phyloP scores from a whole-genome alignment of 2,329 filamentous ascomycete genomes.

The Tolypocladium inflatum region DNA sequence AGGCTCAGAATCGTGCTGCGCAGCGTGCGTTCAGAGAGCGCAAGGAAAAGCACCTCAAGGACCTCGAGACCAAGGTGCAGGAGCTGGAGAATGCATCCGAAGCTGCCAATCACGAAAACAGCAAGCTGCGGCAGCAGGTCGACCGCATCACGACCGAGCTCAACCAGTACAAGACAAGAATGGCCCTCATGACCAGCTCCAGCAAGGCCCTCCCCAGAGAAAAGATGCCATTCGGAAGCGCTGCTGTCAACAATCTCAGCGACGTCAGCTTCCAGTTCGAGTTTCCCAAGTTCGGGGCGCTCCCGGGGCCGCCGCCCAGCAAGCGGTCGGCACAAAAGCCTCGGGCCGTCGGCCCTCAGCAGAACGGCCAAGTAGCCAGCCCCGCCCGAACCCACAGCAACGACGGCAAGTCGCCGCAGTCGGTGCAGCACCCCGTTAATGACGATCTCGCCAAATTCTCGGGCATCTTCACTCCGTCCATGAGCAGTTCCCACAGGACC shows the following conservation, averaged over 20 bases:
- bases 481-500: constrained; percentile 33
- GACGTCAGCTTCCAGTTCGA: constrained; percentile 90
- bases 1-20: constrained; percentile 89
- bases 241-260: constrained; percentile 49
- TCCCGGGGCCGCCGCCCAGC: constrained; percentile 39
- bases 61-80: constrained; percentile 69
- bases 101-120: constrained; percentile 77
- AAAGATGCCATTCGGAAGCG: constrained; percentile 28
- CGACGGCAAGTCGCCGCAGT: constrained; percentile 12
- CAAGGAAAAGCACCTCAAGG: constrained; percentile 84
- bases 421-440: constrained; percentile 6
- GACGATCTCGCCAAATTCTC: constrained; percentile 43
- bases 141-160: constrained; percentile 80
- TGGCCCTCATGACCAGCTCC: constrained; percentile 46
- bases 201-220: constrained; percentile 29
- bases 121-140: constrained; percentile 72
- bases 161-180: constrained; percentile 79
- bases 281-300: constrained; percentile 83
- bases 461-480: constrained; percentile 50
- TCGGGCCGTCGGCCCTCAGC: constrained; percentile 22
- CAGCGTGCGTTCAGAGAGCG: constrained; percentile 90
- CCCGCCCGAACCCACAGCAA: constrained; percentile 19
- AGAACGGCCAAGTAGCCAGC: constrained; percentile 12
- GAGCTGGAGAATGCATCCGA: constrained; percentile 77
- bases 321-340: constrained; percentile 16